Evolutionary conservation across 2,329 filamentous ascomycete genomes (phyloP).

Genomic region (Phyllosticta citriasiana): DNA sequence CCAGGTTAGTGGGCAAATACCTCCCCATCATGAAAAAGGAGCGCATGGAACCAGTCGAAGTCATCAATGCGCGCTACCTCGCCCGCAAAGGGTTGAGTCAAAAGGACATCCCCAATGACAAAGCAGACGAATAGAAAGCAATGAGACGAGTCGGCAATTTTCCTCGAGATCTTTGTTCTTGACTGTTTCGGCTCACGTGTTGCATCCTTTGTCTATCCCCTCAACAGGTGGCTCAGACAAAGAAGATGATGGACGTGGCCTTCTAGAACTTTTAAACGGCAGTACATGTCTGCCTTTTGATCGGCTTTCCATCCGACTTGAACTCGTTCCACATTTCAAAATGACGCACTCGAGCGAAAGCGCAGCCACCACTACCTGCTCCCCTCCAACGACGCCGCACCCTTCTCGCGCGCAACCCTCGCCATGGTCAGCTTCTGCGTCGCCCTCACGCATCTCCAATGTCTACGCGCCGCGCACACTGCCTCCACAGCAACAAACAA

Average conservation of each 20-base stretch:
- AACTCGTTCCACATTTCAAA: neutral
- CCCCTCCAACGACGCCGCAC: neutral
- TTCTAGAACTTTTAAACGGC: neutral
- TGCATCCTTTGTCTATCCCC: neutral
- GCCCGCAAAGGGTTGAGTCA: conserved; percentile 36
- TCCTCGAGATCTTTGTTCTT: neutral
- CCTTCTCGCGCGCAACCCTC: neutral
- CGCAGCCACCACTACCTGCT: neutral
- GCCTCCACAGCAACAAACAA: neutral
- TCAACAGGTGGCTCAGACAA: neutral
- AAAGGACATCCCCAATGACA: neutral
- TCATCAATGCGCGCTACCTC: conserved; percentile 52
- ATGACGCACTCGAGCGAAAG: neutral
- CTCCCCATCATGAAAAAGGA: conserved; percentile 45
- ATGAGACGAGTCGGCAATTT: neutral
- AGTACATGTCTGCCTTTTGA: no score
- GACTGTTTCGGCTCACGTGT: neutral
- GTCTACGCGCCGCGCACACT: neutral
- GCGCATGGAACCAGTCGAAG: conserved; percentile 48
- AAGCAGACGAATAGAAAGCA: conserved; percentile 4
- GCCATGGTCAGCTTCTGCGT: neutral
- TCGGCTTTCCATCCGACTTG: no score
- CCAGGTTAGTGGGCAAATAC: conserved; percentile 48
- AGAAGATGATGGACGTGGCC: neutral
- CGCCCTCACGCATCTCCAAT: neutral